Evolutionary conservation across 768 basidiomycete species (phyloP), one percentile per base, ranked within the genome.

Genomic region (Rhizopogon salebrosus): DNA sequence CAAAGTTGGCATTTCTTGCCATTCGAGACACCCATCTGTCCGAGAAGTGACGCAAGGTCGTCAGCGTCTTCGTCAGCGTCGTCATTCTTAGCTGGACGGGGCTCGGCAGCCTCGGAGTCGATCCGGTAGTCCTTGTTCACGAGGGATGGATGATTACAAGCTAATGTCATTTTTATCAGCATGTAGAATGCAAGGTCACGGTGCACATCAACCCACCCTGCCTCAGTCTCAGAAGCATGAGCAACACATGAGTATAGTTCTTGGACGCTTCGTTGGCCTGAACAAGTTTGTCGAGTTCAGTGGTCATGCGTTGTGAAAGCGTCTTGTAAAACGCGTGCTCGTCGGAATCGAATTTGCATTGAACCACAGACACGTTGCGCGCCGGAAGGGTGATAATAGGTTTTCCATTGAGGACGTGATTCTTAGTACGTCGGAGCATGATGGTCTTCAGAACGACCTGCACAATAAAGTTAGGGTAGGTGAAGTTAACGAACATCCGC

Each of bases 361-460:
- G 76, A 0, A 95, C 73, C 34, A 93, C 69, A 9, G 87, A 70
- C 27, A 99, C 75, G 2, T 65, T 77, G 3, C 93, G 81, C 13
- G 76, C 79, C 0, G 97, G 97, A 0, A 99, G 79, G 14, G 87
- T 77, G 37, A 98, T 76, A 18, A 98, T 74, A 0, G 82, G 81
- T 61, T 92, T 88, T 5, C 95, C 95, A 52, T 94, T 85, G 16
- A 88, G 57, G 0, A 71, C 60, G 48, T 84, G 80, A 35, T 78
- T 78, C 70, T 98, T 99, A 3, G 78, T 84, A 4, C 97, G 84
- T 5, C 95, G 80, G 27, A 98, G 80, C 94, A 98, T 95, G 56
- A 95, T 76, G 11, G 87, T 80, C 58, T 86, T 84, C 13, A 98
- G 73, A 3, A 98, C 83, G 35, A 89, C 82, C 83, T 92, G 60